Evolutionary conservation across 768 basidiomycete genomes (phyloP).

Genomic region (Boletus huronensis): DNA sequence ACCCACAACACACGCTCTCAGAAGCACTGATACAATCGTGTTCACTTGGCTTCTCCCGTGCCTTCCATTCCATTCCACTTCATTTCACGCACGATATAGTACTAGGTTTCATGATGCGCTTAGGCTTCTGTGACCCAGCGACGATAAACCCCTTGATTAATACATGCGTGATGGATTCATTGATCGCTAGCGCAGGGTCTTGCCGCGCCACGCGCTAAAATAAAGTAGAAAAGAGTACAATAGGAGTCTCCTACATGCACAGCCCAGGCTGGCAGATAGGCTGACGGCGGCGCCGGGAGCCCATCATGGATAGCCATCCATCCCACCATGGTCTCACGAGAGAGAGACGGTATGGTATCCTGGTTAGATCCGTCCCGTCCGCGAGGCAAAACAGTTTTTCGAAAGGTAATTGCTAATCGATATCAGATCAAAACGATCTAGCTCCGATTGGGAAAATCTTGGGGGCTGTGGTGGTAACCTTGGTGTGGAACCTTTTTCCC

Average conservation of each 20-base stretch:
- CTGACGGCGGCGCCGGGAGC: background rate
- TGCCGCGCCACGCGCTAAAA: background rate
- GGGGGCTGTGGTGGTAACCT: background rate
- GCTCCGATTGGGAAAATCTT: conserved; percentile 7
- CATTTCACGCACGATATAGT: conserved; percentile 1
- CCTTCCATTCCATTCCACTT: conserved; percentile 14
- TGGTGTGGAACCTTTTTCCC: background rate
- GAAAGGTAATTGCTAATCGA: conserved; percentile 14
- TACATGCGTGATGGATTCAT: conserved; percentile 13
- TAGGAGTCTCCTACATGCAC: background rate
- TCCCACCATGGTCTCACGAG: background rate
- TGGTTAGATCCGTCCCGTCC: conserved; percentile 9
- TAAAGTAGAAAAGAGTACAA: background rate
- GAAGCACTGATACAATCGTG: background rate
- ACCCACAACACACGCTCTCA: conserved; percentile 1
- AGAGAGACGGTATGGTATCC: background rate
- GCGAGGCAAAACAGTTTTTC: background rate
- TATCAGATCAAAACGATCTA: conserved; percentile 19
- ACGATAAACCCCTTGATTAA: conserved; percentile 1
- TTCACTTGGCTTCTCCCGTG: background rate
- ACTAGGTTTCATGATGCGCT: background rate
- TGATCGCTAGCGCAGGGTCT: conserved; percentile 4
- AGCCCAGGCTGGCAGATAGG: background rate
- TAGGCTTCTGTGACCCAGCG: conserved; percentile 12
- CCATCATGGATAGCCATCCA: background rate